These are phyloP conservation scores for Bjerkandera adusta DNA, from an alignment of 1,284 basidiomycete species.

Conservation along the genomic window DNA sequence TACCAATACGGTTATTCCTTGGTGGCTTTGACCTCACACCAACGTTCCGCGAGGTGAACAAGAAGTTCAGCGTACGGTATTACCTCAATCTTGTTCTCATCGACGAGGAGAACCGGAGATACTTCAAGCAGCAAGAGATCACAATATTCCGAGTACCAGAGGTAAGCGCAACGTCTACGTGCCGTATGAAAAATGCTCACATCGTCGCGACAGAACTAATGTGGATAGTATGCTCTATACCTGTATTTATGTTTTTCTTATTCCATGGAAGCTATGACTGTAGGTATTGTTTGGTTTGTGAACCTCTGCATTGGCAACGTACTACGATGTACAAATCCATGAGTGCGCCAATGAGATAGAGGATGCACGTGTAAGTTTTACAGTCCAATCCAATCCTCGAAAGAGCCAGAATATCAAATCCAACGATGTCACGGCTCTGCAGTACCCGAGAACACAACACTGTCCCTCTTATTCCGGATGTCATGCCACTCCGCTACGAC, in stretches of 20 bases:
- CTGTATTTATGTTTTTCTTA: constrained; percentile 21
- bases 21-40: constrained; percentile 98
- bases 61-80: constrained; percentile 97
- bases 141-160: constrained; percentile 77
- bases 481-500: constrained; percentile 19
- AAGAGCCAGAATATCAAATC: too few species aligned
- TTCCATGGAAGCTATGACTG: constrained; percentile 5
- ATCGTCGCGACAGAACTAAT: constrained; percentile 23
- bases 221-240: constrained; percentile 24
- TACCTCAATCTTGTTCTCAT: constrained; percentile 97
- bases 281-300: too few species aligned
- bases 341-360: too few species aligned
- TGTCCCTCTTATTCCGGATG: too few species aligned
- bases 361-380: too few species aligned
- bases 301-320: too few species aligned
- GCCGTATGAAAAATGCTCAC: background rate
- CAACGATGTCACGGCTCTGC: too few species aligned
- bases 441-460: too few species aligned
- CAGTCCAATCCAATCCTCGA: too few species aligned
- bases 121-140: constrained; percentile 90
- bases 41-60: constrained; percentile 98
- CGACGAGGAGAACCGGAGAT: constrained; percentile 95
- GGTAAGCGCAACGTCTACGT: constrained; percentile 41
- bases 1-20: constrained; percentile 96
- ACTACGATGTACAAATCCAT: too few species aligned